Evolutionary conservation across 768 basidiomycete species (phyloP), one percentile per base, ranked within the genome.

Genomic region (Trametes elegans): DNA sequence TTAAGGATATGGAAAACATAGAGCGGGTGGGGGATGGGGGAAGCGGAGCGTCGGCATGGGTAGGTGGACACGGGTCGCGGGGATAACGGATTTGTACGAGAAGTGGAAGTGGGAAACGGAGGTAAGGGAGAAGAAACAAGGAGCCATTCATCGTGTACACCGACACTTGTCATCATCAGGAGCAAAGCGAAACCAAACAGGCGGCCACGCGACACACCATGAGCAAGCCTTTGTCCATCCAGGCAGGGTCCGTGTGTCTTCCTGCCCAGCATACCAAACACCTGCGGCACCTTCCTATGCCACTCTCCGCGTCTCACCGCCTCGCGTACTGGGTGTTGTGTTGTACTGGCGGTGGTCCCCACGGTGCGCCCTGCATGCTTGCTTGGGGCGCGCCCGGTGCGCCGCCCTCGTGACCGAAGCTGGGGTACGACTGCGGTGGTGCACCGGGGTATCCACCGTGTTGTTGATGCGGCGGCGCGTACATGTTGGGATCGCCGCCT

Each of bases 281-380:
- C 52, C 57, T 36, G 36, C 31, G 7, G 19, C 18, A n/a, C 3
- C 26, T 40, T n/a, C 53, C 21, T 48, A 26, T 14, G 16, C 32
- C 57, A 38, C 40, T n/a, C 16, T 21, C 24, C 42, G 18, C 6
- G 5, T 10, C 38, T 52, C 36, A 65, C 54, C 67, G 62, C 45
- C 64, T 42, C 14, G 48, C 60, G 54, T 68, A 68, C 53, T 66
- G 67, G 54, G 49, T 59, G 18, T 57, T 43, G 57, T 65, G 67
- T 59, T 64, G 66, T 54, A 68, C 66, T 23, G 51, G 54, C 16
- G 63, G 67, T 32, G 58, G 53, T 3, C 64, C 65, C 67, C 65
- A 66, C 29, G 64, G 58, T 10, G 40, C 49, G 18, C 55, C 55
- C 40, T 50, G 29, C 47, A 55, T 56, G 14, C 42, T 46, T 49